Base-by-base conservation (phyloP, 164 flowering plant species). In the Liquidambar formosana region DNA sequence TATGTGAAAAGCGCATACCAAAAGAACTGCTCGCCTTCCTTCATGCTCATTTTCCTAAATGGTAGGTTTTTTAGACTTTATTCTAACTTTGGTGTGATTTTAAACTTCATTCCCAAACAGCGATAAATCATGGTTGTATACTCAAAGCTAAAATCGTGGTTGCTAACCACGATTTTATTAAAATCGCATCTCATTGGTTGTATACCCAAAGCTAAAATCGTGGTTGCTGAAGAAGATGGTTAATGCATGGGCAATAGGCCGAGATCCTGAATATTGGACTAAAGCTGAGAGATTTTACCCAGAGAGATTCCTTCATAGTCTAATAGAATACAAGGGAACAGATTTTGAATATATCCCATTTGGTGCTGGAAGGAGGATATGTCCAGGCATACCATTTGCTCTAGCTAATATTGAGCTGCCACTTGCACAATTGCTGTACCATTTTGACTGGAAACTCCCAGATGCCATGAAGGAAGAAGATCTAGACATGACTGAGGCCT, bases 331-430 rank as follows among this genome's bases (percentile, higher is more conserved):
- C 49, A 79, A 64, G 25, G 85, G 85, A 2, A 69, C 70, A 25
- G 33, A 73, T 53, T 77, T 77, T 57, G 64, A 75, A 22, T 73
- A 69, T 27, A 72, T 76, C 0, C 82, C 85, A 43, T 79, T 82
- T 71, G 83, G 85, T 10, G 77, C 73, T 4, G 85, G 83, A 4
- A 72, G 85, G 60, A 75, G 83, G 38, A 70, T 73, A 10, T 80
- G 83, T 41, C 83, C 82, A 3, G 84, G 82, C n/a, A 70, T 78
- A 1, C 1, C 43, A 4, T 76, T 64, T 45, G 82, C 72, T 12
- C 11, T 78, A 10, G 49, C 77, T 6, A 77, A 51, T 59, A 41
- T 72, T 10, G 72, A 74, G 59, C 69, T 71, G 14, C 67, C 57
- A 25, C 70, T 77, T 9, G 79, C 81, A 3, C 65, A 65, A 23